Conservation (phyloP, 805 yeast species). For the Kazachstania bromeliacearum region DNA sequence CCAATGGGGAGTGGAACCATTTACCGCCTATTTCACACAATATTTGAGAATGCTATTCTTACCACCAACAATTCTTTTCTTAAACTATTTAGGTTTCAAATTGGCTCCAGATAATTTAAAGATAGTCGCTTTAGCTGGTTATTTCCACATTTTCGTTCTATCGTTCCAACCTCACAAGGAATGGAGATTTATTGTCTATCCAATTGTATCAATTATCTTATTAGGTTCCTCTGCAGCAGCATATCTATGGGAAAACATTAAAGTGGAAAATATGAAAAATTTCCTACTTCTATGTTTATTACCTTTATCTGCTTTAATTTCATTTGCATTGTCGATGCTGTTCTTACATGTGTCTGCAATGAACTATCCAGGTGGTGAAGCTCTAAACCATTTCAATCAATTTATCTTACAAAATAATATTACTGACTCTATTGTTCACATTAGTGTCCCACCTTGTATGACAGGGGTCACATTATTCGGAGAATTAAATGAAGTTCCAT, state of each 20-base stretch:
- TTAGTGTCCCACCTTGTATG: conserved; percentile 79
- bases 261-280: conserved; percentile 13
- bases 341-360: conserved; percentile 56
- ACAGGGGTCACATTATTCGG: conserved; percentile 76
- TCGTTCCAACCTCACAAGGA: conserved; percentile 89
- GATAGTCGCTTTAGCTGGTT: conserved; percentile 41
- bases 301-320: conserved; percentile 27
- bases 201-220: conserved; percentile 58
- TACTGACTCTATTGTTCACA: conserved; percentile 42
- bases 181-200: conserved; percentile 80
- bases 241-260: conserved; percentile 29
- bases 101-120: conserved; percentile 33
- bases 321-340: conserved; percentile 36
- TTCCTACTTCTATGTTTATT: conserved; percentile 26
- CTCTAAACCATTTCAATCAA: conserved; percentile 46
- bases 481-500: conserved; percentile 36
- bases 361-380: conserved; percentile 88
- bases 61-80: conserved; percentile 37
- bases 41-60: conserved; percentile 34
- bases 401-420: conserved; percentile 26
- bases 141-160: conserved; percentile 50
- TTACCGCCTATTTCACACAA: conserved; percentile 51
- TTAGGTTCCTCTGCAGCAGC: conserved; percentile 56
- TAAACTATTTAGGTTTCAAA: conserved; percentile 32
- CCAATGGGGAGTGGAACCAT: conserved; percentile 83